Conservation (phyloP, 2,329 filamentous ascomycete species). For the Phaeosphaeriaceae sp. region DNA sequence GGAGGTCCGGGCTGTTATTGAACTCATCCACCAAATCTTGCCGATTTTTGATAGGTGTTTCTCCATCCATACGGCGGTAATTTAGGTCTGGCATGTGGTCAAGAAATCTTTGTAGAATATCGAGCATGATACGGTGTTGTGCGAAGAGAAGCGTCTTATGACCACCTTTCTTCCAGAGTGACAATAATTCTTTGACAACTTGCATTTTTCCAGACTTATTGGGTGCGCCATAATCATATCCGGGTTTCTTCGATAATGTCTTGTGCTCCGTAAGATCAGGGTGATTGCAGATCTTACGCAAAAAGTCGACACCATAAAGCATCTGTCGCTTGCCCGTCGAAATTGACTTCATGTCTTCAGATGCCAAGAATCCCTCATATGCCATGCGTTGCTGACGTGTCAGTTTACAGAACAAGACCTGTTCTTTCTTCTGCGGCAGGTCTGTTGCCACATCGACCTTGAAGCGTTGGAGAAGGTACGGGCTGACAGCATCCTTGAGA, state of each 20-base stretch:
- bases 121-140: slow-evolving; percentile 92
- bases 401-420: slow-evolving; percentile 94
- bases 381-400: slow-evolving; percentile 78
- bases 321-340: slow-evolving; percentile 76
- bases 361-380: slow-evolving; percentile 81
- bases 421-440: slow-evolving; percentile 92
- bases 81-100: slow-evolving; percentile 70
- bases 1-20: slow-evolving; percentile 78
- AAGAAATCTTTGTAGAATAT: slow-evolving; percentile 88
- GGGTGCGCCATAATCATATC: slow-evolving; percentile 78
- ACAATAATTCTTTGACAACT: slow-evolving; percentile 84
- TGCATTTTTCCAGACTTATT: slow-evolving; percentile 94
- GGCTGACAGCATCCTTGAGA: slow-evolving; percentile 89
- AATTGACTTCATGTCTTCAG: slow-evolving; percentile 85
- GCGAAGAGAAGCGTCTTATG: slow-evolving; percentile 94
- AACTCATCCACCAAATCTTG: slow-evolving; percentile 92
- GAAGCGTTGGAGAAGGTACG: slow-evolving; percentile 88
- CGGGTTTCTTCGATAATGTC: slow-evolving; percentile 62
- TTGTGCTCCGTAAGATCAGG: slow-evolving; percentile 83
- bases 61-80: slow-evolving; percentile 91
- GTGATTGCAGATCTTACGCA: slow-evolving; percentile 97
- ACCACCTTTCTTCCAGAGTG: slow-evolving; percentile 88
- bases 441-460: slow-evolving; percentile 95
- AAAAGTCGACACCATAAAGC: slow-evolving; percentile 85
- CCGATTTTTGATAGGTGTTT: slow-evolving; percentile 85